Percentiles rank a stretch among this genome's conserved stretches.
Conservation (phyloP, 2,329 filamentous ascomycete genomes). For the Hypoxylon sp. region DNA sequence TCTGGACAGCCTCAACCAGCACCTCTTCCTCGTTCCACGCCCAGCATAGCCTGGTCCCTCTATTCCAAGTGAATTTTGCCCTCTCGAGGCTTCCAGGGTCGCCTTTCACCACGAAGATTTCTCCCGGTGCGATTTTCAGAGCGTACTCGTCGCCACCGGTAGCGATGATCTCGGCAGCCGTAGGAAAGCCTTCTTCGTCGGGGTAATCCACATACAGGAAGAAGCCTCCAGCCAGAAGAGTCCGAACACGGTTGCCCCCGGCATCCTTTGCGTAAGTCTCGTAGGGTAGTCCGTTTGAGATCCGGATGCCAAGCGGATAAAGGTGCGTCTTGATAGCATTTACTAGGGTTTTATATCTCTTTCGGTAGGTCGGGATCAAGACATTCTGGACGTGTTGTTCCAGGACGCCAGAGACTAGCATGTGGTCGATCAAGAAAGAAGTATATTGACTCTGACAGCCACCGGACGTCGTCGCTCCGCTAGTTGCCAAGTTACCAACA, state of each 20-base stretch:
- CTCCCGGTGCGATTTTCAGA: slow-evolving; percentile 26
- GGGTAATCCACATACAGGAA: slow-evolving; percentile 33
- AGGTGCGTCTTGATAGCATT: slow-evolving; percentile 31
- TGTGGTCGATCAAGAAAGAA: slow-evolving; percentile 34
- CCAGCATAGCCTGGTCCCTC: slow-evolving; percentile 34
- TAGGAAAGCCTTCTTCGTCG: slow-evolving; percentile 12
- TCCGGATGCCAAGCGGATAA: slow-evolving; percentile 32
- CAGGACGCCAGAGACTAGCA: slow-evolving; percentile 27
- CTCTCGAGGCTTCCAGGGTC: slow-evolving; percentile 22
- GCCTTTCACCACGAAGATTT: slow-evolving; percentile 29
- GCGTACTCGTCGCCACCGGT: slow-evolving; percentile 22
- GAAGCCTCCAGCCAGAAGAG: slow-evolving; percentile 24
- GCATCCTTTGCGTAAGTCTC: slow-evolving; percentile 14
- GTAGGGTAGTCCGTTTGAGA: slow-evolving; percentile 31
- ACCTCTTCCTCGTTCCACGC: slow-evolving; percentile 33
- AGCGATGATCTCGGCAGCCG: slow-evolving; percentile 14
- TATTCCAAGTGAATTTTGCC: slow-evolving; percentile 16
- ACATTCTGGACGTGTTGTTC: slow-evolving; percentile 27
- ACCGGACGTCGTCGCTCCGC: slow-evolving; percentile 26
- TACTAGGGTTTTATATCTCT: slow-evolving; percentile 25
- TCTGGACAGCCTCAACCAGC: slow-evolving; percentile 16
- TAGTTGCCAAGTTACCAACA: slow-evolving; percentile 11
- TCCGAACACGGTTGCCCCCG: slow-evolving; percentile 6
- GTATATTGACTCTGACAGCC: slow-evolving; percentile 35
- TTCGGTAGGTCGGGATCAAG: slow-evolving; percentile 32